phyloP scores from a whole-genome alignment of 371 early-diverging fungal species.

The Rhizopus sp. region DNA sequence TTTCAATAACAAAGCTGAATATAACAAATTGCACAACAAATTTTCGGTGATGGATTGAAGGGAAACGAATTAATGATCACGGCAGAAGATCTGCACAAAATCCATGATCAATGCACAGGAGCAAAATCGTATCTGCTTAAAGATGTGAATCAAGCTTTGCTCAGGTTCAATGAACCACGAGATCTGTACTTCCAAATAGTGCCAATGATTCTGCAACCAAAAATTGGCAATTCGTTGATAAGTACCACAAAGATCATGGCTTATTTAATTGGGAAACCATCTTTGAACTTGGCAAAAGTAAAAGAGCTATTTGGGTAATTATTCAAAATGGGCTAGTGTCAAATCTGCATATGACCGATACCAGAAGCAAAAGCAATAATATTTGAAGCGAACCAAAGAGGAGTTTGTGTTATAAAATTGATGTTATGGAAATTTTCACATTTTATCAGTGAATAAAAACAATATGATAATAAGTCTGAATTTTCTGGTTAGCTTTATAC shows the following conservation, averaged over 20 bases:
- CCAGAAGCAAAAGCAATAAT: constrained; percentile 12
- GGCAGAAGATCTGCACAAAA: constrained; percentile 14
- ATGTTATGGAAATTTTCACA: constrained; percentile 10
- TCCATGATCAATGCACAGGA: constrained; percentile 13
- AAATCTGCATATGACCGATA: constrained; percentile 19
- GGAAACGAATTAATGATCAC: constrained; percentile 11
- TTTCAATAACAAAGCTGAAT: no score
- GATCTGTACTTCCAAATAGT: constrained; percentile 7
- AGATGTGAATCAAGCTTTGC: no score
- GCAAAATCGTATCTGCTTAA: constrained; percentile 12
- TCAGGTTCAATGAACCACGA: neutral
- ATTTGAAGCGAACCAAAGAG: constrained; percentile 6
- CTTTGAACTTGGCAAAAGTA: constrained; percentile 16
- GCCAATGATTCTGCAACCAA: constrained; percentile 2
- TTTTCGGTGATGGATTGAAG: constrained; percentile 18
- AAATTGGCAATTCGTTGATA: constrained; percentile 19
- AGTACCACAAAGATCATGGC: constrained; percentile 13
- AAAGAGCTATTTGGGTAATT: constrained; percentile 13
- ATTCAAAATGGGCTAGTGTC: constrained; percentile 17
- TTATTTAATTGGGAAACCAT: constrained; percentile 13
- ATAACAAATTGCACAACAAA: constrained; percentile 7
- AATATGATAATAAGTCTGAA: constrained; percentile 12
- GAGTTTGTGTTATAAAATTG: neutral
- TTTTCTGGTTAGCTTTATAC: constrained; percentile 9
- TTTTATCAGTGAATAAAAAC: constrained; percentile 10